Conservation (phyloP, 2,329 filamentous ascomycete species). For the Penicillium griseofulvum region DNA sequence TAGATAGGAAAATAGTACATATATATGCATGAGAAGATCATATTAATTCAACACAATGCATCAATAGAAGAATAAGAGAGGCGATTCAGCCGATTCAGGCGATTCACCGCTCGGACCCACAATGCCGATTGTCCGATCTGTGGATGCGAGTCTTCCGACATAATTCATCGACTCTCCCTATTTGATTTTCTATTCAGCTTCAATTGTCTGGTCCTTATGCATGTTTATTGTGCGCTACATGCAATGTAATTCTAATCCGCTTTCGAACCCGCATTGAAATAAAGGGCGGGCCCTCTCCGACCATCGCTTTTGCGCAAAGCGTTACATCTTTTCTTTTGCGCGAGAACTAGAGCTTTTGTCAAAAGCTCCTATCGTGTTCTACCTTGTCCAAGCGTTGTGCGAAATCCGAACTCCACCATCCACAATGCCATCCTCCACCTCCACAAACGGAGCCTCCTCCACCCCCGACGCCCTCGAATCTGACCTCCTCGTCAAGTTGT, state of each 20-base stretch:
- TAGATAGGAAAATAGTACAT: background rate
- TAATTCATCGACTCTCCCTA: background rate
- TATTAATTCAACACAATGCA: background rate
- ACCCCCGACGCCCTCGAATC: constrained; percentile 43
- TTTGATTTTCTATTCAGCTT: background rate
- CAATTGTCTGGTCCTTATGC: constrained; percentile 1
- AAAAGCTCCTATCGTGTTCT: background rate
- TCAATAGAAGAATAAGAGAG: background rate
- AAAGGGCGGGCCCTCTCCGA: constrained; percentile 10
- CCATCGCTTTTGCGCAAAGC: constrained; percentile 4
- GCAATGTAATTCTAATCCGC: constrained; percentile 12
- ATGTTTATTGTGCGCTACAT: constrained; percentile 2
- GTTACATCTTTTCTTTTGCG: background rate
- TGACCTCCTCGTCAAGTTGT: constrained; percentile 46
- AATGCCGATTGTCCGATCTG: constrained; percentile 10
- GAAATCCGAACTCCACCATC: background rate
- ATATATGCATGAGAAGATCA: background rate
- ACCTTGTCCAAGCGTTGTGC: background rate
- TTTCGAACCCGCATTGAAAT: constrained; percentile 5
- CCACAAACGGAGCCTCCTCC: constrained; percentile 20
- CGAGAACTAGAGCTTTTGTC: background rate
- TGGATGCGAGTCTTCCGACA: background rate
- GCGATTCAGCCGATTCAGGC: background rate
- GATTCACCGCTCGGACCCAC: constrained; percentile 12
- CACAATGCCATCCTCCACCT: constrained; percentile 23